A percentile compares a stretch with the other conserved stretches of the same genome.
Conservation (phyloP, 169 alveolate species). For the Plasmodium coatneyi region DNA sequence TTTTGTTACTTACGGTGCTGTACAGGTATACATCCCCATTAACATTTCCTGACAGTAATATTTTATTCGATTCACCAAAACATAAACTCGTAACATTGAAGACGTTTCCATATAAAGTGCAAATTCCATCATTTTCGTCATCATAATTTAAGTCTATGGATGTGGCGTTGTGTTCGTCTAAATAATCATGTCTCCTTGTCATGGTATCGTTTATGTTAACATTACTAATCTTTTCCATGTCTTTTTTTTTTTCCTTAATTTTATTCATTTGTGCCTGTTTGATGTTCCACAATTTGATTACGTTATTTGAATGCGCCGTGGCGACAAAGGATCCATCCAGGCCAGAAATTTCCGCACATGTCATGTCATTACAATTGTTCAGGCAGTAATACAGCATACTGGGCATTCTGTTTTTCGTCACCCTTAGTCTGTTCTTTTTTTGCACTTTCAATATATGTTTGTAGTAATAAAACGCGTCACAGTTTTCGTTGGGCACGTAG, state of each 20-base stretch:
- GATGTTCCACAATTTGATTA: slow-evolving; percentile 66
- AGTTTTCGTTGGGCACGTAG: slow-evolving; percentile 58
- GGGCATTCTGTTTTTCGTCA: slow-evolving; percentile 69
- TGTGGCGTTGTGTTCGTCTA: slow-evolving; percentile 17
- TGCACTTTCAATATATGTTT: slow-evolving; percentile 55
- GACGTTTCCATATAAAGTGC: slow-evolving; percentile 55
- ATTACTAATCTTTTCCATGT: slow-evolving; percentile 15
- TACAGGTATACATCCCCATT: slow-evolving; percentile 73
- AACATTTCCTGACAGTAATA: slow-evolving; percentile 68
- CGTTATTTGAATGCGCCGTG: slow-evolving; percentile 70
- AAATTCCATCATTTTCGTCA: slow-evolving; percentile 43
- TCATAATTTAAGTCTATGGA: slow-evolving; percentile 41
- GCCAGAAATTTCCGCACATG: slow-evolving; percentile 72
- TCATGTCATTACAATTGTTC: slow-evolving; percentile 69
- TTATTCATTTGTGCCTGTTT: slow-evolving; percentile 55
- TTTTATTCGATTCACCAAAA: slow-evolving; percentile 75
- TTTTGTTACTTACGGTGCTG: slow-evolving; percentile 66
- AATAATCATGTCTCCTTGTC: slow-evolving; percentile 13
- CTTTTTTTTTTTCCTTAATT: slow-evolving; percentile 35
- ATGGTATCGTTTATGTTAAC: background rate
- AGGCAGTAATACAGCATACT: slow-evolving; percentile 69
- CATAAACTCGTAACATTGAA: slow-evolving; percentile 54
- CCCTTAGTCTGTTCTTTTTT: slow-evolving; percentile 42
- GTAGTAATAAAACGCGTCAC: slow-evolving; percentile 67
- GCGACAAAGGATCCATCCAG: slow-evolving; percentile 74